Evolutionary conservation across 148 eudicot species (phyloP), one percentile per base, ranked within the genome.

Genomic region (Nyssa sinensis): DNA sequence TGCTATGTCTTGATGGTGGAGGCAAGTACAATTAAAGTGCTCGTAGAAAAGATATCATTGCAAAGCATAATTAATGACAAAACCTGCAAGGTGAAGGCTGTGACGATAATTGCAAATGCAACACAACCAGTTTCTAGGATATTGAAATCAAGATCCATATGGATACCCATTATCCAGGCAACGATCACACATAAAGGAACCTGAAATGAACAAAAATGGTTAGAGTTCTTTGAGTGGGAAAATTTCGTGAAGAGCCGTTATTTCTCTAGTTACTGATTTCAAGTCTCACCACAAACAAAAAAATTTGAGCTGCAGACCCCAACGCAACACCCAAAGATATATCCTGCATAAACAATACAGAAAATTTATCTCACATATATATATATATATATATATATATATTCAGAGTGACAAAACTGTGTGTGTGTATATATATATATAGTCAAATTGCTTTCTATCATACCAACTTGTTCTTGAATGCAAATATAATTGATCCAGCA

Each of bases 301-400:
- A 81, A 60, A 89, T 89, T 63, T 89, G 93, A 69, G 93, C 72
- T 62, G 91, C 89, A 78, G 93, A 89, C 28, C 93, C 93, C 70
- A 89, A 67, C 67, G 93, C 87, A 58, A 89, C 89, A 58, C 89
- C 91, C 69, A 89, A 70, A 70, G 90, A 84, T 73, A 89, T 86
- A 72, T 89, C 93, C 93, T 89, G 87, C 75, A 66, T 27, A 24
- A 49, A n/a, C n/a, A 61, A 25, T n/a, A 63, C 13, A 34, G 60
- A 28, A 69, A 32, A 31, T 10, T 21, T 24, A 21, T 66, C 39
- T 29, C 6, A 21, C 51, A 35, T 32, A 0, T n/a, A 4, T 39
- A 39, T 21, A 67, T 7, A 44, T 3, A 67, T 19, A 35, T 3
- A 37, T 37, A 37, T 8, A 41, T 41, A 41, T 41, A 53, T 53